Evolutionary conservation across 169 alveolate species (phyloP), one percentile per base, ranked within the genome.

Genomic region (Plasmodium gaboni): DNA sequence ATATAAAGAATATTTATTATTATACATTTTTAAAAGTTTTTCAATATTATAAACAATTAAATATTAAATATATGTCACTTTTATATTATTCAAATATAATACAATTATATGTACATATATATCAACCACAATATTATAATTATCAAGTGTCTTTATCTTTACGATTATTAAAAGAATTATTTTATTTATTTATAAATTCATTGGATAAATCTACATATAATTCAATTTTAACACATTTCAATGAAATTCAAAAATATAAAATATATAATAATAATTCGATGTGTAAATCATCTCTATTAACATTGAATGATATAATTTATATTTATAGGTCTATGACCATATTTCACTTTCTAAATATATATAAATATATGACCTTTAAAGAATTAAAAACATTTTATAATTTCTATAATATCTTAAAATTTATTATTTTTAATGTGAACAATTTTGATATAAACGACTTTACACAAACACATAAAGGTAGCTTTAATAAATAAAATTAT

Each of bases 31-130:
- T 51, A 5, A 51, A 61, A 42, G 15, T 86, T 38, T 71, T 86
- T 70, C 28, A 19, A 46, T 19, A 64, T 53, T 71, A 86, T 60
- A 65, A 86, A 71, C 70, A 72, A n/a, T 86, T 86, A 61, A 10
- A 57, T 9, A 59, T 19, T 71, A 86, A 86, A 71, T 65, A 86
- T 71, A 28, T 86, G 19, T 86, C 85, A 26, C 87, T 86, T 86
- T 86, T 86, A 71, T 86, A 71, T 71, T 86, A 86, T 61, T 46
- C 92, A n/a, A 86, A 86, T 71, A n/a, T 86, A 71, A 55, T 86
- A 17, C 92, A 86, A 13, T 7, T 86, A 13, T 55, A 59, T 86
- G 70, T 86, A 60, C 87, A 72, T 71, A 70, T 86, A 32, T 44
- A 86, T 71, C 32, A 42, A 2, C 32, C 51, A 46, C 28, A 28